Conservation (phyloP, 169 alveolate species). For the Perkinsus marinus region DNA sequence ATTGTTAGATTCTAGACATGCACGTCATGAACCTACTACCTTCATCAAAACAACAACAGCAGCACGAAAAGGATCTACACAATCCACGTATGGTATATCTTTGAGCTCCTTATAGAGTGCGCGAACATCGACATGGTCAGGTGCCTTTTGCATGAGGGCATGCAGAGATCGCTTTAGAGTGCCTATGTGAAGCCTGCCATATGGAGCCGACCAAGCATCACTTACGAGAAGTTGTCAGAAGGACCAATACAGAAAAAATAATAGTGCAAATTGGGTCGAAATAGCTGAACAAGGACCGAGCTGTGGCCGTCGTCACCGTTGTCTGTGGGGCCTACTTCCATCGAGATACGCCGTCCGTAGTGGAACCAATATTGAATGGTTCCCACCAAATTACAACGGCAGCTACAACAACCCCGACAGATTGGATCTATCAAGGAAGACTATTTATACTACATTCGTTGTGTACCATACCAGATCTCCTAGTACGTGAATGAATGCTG, state of each 20-base stretch:
- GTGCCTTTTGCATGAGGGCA: neutral
- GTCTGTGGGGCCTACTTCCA: constrained; percentile 19
- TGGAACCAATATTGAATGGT: constrained; percentile 17
- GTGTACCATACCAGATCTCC: constrained; percentile 67
- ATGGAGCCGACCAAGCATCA: constrained; percentile 6
- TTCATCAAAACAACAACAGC: too few species aligned
- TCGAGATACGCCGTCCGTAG: neutral
- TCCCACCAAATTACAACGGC: constrained; percentile 45
- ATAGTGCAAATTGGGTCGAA: constrained; percentile 75
- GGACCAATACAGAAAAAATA: constrained; percentile 64
- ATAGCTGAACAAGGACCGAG: neutral
- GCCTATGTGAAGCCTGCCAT: neutral
- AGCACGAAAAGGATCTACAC: too few species aligned
- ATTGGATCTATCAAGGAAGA: constrained; percentile 21
- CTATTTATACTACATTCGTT: neutral
- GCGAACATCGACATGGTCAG: neutral
- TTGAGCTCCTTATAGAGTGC: neutral
- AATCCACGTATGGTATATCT: neutral
- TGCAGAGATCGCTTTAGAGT: neutral
- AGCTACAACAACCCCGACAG: constrained; percentile 69
- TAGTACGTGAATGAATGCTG: constrained; percentile 66
- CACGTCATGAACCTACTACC: neutral
- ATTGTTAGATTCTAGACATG: neutral
- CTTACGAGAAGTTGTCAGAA: constrained; percentile 60
- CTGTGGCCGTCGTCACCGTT: too few species aligned